phyloP scores from a whole-genome alignment of 768 basidiomycete species.

The Russula sp. region DNA sequence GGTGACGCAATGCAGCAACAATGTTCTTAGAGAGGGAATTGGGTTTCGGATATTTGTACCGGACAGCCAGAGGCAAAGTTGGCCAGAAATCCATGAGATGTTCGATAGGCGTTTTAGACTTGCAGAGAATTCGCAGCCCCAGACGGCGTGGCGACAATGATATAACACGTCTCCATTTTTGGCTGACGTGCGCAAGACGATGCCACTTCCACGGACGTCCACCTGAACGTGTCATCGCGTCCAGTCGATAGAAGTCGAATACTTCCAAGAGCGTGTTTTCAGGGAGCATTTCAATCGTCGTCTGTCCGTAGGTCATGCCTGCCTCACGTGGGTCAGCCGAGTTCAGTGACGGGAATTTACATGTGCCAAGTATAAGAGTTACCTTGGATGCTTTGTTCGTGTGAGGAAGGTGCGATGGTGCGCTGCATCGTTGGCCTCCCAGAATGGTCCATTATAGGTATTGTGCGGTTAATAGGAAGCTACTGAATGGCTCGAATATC shows the following conservation, averaged over 20 bases:
- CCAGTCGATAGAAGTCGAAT: too few species aligned
- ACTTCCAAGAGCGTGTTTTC: neutral
- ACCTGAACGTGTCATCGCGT: too few species aligned
- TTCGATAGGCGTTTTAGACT: neutral
- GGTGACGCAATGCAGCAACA: too few species aligned
- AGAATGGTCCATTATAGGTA: too few species aligned
- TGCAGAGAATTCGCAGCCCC: too few species aligned
- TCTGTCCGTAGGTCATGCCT: neutral
- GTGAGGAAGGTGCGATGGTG: neutral
- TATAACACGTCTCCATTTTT: neutral
- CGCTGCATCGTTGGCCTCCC: neutral
- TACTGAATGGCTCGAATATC: too few species aligned
- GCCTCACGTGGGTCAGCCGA: neutral
- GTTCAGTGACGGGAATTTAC: neutral
- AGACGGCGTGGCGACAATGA: neutral
- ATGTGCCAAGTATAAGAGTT: neutral
- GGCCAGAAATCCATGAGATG: neutral
- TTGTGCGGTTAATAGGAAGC: too few species aligned
- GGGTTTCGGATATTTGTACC: neutral
- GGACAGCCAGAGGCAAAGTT: neutral
- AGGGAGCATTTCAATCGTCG: neutral
- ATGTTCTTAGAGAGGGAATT: too few species aligned
- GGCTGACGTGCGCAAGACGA: neutral
- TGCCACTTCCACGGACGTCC: slow-evolving; percentile 3
- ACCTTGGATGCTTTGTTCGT: neutral